These are phyloP conservation scores for Clitocybe nebularis DNA, from an alignment of 1,284 basidiomycete genomes.

Conservation along the genomic window DNA sequence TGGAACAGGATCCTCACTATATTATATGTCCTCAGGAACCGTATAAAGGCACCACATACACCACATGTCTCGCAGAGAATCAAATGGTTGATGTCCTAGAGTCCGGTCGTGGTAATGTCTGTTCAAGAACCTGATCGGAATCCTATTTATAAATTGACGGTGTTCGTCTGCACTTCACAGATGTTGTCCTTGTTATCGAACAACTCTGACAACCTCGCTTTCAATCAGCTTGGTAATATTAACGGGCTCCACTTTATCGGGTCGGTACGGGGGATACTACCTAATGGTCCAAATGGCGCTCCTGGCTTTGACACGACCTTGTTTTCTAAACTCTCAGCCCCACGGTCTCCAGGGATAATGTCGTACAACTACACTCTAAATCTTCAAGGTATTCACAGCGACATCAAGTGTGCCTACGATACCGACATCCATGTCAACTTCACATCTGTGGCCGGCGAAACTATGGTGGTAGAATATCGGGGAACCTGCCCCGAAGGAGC, in stretches of 20 bases:
- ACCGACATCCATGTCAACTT: conserved; percentile 7
- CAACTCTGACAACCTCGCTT: conserved; percentile 13
- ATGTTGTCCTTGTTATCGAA: conserved; percentile 15
- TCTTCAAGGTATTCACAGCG: conserved; percentile 17
- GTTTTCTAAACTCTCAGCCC: conserved; percentile 4
- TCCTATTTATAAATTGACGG: not conserved
- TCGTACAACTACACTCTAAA: conserved; percentile 3
- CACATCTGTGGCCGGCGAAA: conserved; percentile 6
- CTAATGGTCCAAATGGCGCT: conserved; percentile 19
- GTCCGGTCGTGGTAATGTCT: conserved; percentile 17
- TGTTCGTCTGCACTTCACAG: too few relatives aligned
- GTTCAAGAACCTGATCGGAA: conserved; percentile 1
- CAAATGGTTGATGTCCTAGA: conserved; percentile 19
- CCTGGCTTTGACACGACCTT: conserved; percentile 13
- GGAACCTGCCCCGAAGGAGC: too few relatives aligned
- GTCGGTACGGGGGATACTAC: conserved; percentile 17
- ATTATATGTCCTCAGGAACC: not conserved
- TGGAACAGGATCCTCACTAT: too few relatives aligned
- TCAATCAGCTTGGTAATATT: conserved; percentile 17
- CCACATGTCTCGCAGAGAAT: conserved; percentile 17
- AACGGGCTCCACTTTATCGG: conserved; percentile 18
- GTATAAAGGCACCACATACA: conserved; percentile 12
- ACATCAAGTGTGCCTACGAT: conserved; percentile 15
- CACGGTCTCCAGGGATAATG: not conserved
- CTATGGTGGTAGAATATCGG: not conserved